phyloP scores from a whole-genome alignment of 441 rosid genomes.

The Corymbia citriodora region DNA sequence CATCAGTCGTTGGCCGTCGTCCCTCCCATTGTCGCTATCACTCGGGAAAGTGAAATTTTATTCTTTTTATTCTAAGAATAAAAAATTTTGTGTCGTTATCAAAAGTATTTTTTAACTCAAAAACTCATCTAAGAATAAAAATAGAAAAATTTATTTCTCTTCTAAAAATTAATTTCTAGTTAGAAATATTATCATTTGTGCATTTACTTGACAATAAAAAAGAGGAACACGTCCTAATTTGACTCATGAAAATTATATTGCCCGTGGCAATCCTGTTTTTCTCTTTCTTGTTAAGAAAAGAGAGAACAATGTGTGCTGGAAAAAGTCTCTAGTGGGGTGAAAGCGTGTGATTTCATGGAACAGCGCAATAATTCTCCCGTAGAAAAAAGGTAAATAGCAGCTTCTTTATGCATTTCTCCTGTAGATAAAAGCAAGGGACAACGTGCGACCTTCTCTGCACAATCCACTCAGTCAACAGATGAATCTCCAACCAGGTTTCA shows the following conservation, averaged over 20 bases:
- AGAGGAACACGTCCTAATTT: background rate
- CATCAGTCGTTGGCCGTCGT: too few relatives aligned
- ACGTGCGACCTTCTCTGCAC: background rate
- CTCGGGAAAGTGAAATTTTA: too few relatives aligned
- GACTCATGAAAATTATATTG: background rate
- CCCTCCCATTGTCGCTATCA: too few relatives aligned
- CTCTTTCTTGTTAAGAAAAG: background rate
- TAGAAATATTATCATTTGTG: too few relatives aligned
- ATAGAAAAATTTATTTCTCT: too few relatives aligned
- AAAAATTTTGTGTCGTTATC: too few relatives aligned
- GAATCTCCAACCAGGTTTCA: background rate
- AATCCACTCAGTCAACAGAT: background rate
- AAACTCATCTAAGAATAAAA: too few relatives aligned
- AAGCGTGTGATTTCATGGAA: background rate
- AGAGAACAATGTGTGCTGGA: background rate
- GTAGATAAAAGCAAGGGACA: background rate
- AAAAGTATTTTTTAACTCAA: too few relatives aligned
- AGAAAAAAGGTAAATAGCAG: background rate
- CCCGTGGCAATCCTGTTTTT: background rate
- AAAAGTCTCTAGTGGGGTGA: background rate
- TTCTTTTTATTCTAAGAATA: too few relatives aligned
- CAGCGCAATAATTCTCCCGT: background rate
- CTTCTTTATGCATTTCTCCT: background rate
- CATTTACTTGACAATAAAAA: background rate
- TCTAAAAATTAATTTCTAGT: too few relatives aligned